Base-by-base conservation (phyloP, 1,139 yeast genomes). In the Magnusiomyces clavatus region DNA sequence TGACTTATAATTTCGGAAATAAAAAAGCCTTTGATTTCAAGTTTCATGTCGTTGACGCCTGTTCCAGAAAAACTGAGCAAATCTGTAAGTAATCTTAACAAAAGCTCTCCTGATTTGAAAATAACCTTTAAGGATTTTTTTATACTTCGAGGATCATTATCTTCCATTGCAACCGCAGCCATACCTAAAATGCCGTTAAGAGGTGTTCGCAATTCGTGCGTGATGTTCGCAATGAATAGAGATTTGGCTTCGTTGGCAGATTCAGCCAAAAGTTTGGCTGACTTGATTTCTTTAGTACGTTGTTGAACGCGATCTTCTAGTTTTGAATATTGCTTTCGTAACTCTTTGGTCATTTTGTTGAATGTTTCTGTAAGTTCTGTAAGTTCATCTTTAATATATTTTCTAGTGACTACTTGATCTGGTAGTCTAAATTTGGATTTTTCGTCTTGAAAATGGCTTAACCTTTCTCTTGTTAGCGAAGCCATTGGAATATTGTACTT, bases 161-260 rank as follows among this genome's bases (percentile, higher is more conserved):
- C 96, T 37, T 86, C 92, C 88, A 87, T 83, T 6, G 96, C 92
- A 54, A 89, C 86, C 2, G 95, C 83, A 0, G 96, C 86, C 95
- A 89, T 87, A 55, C 97, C 97, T 52, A 89, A 71, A 41, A 89
- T 89, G 66, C 97, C 97, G 68, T 89, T 89, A 58, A 89, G 71
- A 1, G 97, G 97, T 0, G 97, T 89, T 61, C 96, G 76, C 63
- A 89, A 75, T 68, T 89, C 97, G 65, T 89, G 97, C 0, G 96
- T 87, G 38, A 89, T 89, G 65, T 89, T 89, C 4, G 97, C 97
- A 63, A 89, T 88, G 65, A 89, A 89, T 5, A 88, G 88, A 0
- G 96, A 87, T 62, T 89, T 89, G 8, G 96, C 95, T 63, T 88
- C 96, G 68, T 86, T 88, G 1, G 97, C 97, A 34, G 86, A 80